Evolutionary conservation across 1,284 basidiomycete species (phyloP), one percentile per base, ranked within the genome.

Genomic region (Marasmius fiardii): DNA sequence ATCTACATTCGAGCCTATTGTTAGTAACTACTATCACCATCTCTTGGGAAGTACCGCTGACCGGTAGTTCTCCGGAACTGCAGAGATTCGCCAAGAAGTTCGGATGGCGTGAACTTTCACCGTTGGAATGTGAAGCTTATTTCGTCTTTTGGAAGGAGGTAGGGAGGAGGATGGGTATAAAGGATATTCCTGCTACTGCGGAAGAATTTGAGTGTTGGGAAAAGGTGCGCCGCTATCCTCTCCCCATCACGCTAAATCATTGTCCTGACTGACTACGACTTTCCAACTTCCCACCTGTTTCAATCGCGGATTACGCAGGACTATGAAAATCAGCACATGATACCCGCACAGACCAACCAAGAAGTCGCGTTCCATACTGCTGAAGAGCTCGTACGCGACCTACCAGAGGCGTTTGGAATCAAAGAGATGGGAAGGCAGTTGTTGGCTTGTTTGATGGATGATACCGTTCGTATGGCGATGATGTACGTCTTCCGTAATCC

Each of bases 401-500:
- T 74, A 8, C 76, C 77, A 0, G 59, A 70, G 21, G 45, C 54
- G 2, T 67, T 77, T 47, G 75, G 75, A 0, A 49, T 77, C 31
- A 71, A 68, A 34, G 55, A 57, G 1, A 69, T 77, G 56, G 63
- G 62, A 3, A 60, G 67, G 37, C 62, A 65, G 12, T 49, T 76
- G 16, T 58, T 67, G 0, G 60, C 71, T 16, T 68, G 69, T 37
- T 49, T 77, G 16, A 56, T 79, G 26, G 73, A 75, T 4, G 74
- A 77, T 6, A 62, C 64, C 10, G 71, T 74, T 1, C 67, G 76
- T 8, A 64, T 66, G 8, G 74, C 74, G 1, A 78, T 79, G 76
- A 72, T 76, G 77, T 78, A 56, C 23, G 70, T 70, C 6, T 51
- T 31, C 21, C 34, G 14, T 41, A 31, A 10, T 31, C 28, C 10